phyloP scores from a whole-genome alignment of 495 filamentous ascomycete genomes.

The Thermothielavioides terrestris region DNA sequence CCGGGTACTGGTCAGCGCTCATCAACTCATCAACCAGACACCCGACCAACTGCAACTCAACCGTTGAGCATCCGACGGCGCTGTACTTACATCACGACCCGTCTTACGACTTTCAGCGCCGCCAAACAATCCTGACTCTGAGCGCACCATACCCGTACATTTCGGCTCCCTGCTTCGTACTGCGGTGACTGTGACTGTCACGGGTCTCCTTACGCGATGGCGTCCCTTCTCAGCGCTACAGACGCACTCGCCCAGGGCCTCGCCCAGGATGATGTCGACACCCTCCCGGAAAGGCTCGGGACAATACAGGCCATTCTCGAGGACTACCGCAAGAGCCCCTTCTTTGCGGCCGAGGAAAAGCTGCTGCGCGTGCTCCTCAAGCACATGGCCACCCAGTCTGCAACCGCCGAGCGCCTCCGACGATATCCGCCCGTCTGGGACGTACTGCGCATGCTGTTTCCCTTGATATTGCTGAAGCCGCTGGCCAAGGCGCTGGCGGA shows the following conservation, averaged over 20 bases:
- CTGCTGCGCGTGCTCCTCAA: constrained; percentile 43
- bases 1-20: no score
- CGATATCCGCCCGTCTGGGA: constrained; percentile 38
- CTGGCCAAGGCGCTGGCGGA: constrained; percentile 40
- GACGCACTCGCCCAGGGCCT: constrained; percentile 36
- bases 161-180: no score
- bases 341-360: constrained; percentile 40
- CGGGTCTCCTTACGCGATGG: no score
- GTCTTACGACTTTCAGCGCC: no score
- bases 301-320: constrained; percentile 30
- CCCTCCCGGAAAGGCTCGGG: constrained; percentile 33
- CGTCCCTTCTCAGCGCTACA: constrained; percentile 19
- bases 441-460: constrained; percentile 33
- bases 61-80: no score
- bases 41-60: no score
- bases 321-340: constrained; percentile 22
- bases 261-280: constrained; percentile 30
- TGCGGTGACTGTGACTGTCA: no score
- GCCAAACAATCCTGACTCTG: no score
- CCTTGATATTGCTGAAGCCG: constrained; percentile 33
- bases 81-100: no score
- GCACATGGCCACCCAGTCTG: constrained; percentile 34
- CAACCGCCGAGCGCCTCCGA: constrained; percentile 36
- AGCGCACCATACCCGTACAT: no score
- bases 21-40: no score